Percentiles rank a stretch among this genome's conserved stretches.
These are phyloP conservation scores for Vitis hybrid DNA, from an alignment of 177 flowering plant species.

Conservation along the genomic window DNA sequence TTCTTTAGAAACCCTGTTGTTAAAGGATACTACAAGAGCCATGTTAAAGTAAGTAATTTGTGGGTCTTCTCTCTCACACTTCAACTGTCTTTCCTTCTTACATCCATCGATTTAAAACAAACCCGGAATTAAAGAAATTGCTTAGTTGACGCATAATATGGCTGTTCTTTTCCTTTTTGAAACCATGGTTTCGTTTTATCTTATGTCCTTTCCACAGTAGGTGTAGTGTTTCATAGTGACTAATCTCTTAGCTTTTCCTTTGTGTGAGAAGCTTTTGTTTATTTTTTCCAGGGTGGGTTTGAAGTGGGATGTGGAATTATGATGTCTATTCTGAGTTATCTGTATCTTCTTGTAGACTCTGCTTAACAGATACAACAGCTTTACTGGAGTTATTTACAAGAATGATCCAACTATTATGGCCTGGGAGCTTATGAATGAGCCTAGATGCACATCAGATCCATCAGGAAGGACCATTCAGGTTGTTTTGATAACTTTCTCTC, in stretches of 20 bases:
- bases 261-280: neutral
- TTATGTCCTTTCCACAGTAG: too few species aligned
- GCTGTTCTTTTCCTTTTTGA: too few species aligned
- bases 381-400: conserved; percentile 74
- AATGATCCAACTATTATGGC: conserved; percentile 95
- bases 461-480: conserved; percentile 92
- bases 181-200: too few species aligned
- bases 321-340: neutral
- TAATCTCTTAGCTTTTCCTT: too few species aligned
- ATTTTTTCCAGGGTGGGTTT: neutral
- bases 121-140: too few species aligned
- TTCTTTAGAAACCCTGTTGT: conserved; percentile 67
- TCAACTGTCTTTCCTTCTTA: neutral
- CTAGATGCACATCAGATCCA: conserved; percentile 82
- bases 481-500: neutral
- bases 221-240: too few species aligned
- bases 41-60: conserved; percentile 39
- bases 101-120: too few species aligned
- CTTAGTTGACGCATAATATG: too few species aligned
- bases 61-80: neutral
- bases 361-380: conserved; percentile 67
- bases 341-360: conserved; percentile 51
- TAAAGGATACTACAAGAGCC: conserved; percentile 75
- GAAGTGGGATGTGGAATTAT: too few species aligned
- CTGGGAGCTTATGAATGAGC: conserved; percentile 99